Percentiles rank a stretch among this genome's conserved stretches.
These are phyloP conservation scores for Scenedesmus sp. DNA, from an alignment of 163 green algal species.

Conservation along the genomic window DNA sequence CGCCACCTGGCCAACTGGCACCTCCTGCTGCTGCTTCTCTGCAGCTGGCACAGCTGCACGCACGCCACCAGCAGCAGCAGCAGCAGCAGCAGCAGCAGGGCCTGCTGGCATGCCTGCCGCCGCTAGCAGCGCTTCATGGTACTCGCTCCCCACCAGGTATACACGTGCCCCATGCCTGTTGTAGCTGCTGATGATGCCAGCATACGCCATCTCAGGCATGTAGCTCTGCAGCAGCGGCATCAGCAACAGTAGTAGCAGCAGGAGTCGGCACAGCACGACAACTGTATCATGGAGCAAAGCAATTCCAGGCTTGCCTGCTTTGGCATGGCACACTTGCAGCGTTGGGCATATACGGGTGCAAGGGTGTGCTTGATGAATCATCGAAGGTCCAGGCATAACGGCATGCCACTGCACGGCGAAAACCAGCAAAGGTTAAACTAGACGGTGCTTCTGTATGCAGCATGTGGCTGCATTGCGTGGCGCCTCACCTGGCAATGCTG, in stretches of 20 bases:
- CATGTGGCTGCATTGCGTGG: background rate
- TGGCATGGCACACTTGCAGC: no score
- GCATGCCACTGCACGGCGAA: no score
- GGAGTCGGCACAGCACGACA: no score
- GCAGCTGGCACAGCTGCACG: background rate
- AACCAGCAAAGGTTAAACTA: no score
- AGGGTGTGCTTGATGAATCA: no score
- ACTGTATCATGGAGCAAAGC: no score
- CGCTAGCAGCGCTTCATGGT: background rate
- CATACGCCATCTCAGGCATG: slow-evolving; percentile 37
- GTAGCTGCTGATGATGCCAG: slow-evolving; percentile 2
- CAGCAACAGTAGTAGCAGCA: background rate
- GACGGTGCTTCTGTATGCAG: no score
- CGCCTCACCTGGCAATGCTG: slow-evolving; percentile 28
- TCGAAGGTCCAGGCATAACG: no score
- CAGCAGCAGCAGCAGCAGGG: background rate
- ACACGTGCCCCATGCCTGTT: slow-evolving; percentile 23
- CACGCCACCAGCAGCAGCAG: background rate
- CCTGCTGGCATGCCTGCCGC: background rate
- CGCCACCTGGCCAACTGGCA: background rate
- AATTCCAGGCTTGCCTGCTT: no score
- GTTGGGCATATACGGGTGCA: no score
- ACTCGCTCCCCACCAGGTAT: background rate
- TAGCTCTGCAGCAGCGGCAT: slow-evolving; percentile 17
- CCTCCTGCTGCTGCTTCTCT: background rate